Conservation (phyloP, 2,329 filamentous ascomycete species). For the Teratosphaeria nubilosa region DNA sequence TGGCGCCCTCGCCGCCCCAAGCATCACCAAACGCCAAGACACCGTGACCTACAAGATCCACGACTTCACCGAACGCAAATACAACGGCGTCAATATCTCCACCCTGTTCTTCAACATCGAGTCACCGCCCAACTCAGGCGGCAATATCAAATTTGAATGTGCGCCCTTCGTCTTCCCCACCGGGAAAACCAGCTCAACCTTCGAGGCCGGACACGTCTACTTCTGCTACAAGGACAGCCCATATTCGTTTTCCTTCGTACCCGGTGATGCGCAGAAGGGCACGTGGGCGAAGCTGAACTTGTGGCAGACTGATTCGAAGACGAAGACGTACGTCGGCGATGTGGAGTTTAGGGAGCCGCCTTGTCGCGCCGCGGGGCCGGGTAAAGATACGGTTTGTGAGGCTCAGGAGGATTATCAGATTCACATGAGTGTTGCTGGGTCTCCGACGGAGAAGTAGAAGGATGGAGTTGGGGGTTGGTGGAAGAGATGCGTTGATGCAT, state of each 20-base stretch:
- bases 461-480: background rate
- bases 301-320: conserved; percentile 6
- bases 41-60: conserved; percentile 6
- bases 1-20: conserved; percentile 5
- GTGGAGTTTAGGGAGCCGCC: background rate
- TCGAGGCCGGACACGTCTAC: conserved; percentile 6
- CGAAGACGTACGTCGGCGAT: background rate
- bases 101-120: conserved; percentile 10
- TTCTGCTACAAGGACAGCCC: conserved; percentile 5
- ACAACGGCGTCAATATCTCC: conserved; percentile 6
- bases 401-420: background rate
- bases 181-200: background rate
- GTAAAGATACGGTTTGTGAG: background rate
- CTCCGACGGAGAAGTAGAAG: background rate
- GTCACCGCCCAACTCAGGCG: conserved; percentile 6
- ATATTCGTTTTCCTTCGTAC: conserved; percentile 5
- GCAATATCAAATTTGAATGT: conserved; percentile 7
- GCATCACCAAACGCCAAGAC: background rate
- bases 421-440: background rate
- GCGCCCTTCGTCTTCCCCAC: conserved; percentile 2
- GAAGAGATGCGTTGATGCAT: background rate
- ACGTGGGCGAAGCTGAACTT: conserved; percentile 4
- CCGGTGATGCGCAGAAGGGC: background rate
- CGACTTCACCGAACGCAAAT: conserved; percentile 6
- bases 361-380: background rate